A percentile compares a stretch with the other conserved stretches of the same genome.
These are phyloP conservation scores for Rhytidiadelphus loreus DNA, from an alignment of 225 moss, liverwort and hornwort species.

Conservation along the genomic window DNA sequence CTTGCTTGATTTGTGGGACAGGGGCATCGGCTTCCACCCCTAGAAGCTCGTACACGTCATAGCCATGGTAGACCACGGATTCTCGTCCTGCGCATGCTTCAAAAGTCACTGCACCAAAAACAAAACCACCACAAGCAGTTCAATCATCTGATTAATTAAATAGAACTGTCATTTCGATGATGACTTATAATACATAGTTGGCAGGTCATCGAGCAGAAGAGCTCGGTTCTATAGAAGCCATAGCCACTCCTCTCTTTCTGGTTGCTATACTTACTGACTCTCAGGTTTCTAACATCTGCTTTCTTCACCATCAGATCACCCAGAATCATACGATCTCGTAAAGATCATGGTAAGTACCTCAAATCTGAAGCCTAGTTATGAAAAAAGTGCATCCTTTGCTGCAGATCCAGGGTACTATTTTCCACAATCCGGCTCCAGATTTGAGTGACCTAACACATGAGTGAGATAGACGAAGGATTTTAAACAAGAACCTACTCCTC, in stretches of 20 bases:
- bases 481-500: background rate
- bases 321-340: background rate
- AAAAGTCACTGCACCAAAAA: slow-evolving; percentile 6
- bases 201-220: background rate
- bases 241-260: background rate
- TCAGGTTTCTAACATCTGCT: background rate
- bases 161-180: background rate
- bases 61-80: slow-evolving; percentile 41
- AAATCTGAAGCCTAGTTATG: background rate
- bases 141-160: background rate
- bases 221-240: background rate
- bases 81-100: slow-evolving; percentile 12
- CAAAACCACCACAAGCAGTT: background rate
- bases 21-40: slow-evolving; percentile 60
- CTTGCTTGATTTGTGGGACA: slow-evolving; percentile 56
- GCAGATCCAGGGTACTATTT: background rate
- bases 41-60: slow-evolving; percentile 84
- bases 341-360: background rate
- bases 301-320: background rate
- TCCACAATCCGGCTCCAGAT: background rate
- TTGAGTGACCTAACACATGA: background rate
- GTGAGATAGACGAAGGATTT: background rate
- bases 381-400: background rate
- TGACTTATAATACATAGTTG: background rate
- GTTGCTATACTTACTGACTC: background rate